Evolutionary conservation across 306 rosid species (phyloP), one percentile per base, ranked within the genome.

Genomic region (Ochetophila trinervis): DNA sequence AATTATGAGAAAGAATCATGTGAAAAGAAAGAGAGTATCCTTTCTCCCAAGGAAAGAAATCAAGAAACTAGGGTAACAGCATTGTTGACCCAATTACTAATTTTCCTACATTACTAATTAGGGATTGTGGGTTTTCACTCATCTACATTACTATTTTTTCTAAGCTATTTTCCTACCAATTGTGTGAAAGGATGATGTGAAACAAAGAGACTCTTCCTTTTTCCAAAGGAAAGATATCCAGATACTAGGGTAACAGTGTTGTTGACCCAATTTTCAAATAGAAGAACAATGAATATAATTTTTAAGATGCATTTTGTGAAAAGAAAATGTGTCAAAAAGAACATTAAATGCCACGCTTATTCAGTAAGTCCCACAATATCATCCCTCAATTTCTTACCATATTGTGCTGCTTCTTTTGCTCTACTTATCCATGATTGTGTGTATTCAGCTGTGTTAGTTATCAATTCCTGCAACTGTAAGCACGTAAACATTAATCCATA

Each of bases 351-450:
- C 24, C 12, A 22, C 21, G 6, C 63, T 10, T 27, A 47, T 23
- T 12, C 9, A 21, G 14, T 24, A 24, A 15, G 44, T 57, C 37
- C 0, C 32, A 44, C 3, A 34, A 50, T 14, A 35, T 49, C 56
- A 8, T 50, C 53, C 49, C 55, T 49, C 19, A 63, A 40, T 16
- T 40, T 62, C 71, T 61, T 82, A 87, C 99, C 99, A 56, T 58
- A 87, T 62, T 86, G 76, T 60, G 97, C 83, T 60, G 85, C 91
- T 74, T 84, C 85, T 78, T 76, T 93, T 51, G 91, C 94, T 74
- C 63, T 76, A 66, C 82, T 80, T 78, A 90, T 76, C 97, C 97
- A 93, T 62, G 82, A 76, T 59, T 55, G 85, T 52, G 97, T 88
- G 72, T 54, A 63, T 64, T 84, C 96, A 57, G 91, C 90, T 23